phyloP scores from a whole-genome alignment of 176 grass and related monocot species.

The Olyra latifolia region DNA sequence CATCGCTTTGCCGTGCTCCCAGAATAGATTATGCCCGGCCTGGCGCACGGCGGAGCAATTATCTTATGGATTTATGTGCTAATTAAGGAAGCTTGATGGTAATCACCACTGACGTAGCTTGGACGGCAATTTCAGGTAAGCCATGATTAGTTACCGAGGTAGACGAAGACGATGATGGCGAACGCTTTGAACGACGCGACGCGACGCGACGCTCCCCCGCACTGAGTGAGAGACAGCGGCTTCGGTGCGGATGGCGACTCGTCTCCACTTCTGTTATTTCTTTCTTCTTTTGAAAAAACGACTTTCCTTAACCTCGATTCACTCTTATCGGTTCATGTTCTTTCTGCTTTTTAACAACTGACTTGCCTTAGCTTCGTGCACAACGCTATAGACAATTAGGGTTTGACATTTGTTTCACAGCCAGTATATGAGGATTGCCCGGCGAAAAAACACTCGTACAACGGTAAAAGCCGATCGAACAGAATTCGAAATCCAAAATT shows the following conservation, averaged over 20 bases:
- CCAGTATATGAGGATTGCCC: too few species aligned
- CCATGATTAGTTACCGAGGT: slow-evolving; percentile 6
- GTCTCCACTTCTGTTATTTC: not conserved
- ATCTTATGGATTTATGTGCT: not conserved
- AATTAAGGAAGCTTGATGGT: not conserved
- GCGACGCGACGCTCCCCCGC: not conserved
- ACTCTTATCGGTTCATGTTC: too few species aligned
- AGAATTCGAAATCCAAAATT: too few species aligned
- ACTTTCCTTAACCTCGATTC: not conserved
- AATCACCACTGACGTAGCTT: slow-evolving; percentile 42
- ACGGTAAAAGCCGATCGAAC: too few species aligned
- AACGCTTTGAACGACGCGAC: not conserved
- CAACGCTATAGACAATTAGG: too few species aligned
- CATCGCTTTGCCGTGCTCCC: not conserved
- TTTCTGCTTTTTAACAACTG: too few species aligned
- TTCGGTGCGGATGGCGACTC: not conserved
- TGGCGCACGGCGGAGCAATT: not conserved
- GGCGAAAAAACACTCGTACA: too few species aligned
- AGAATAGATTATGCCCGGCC: not conserved
- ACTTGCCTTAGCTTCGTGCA: too few species aligned
- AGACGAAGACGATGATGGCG: not conserved
- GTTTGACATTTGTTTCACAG: too few species aligned
- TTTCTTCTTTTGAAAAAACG: not conserved
- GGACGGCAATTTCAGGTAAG: slow-evolving; percentile 27
- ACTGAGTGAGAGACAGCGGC: not conserved